Base-by-base conservation (phyloP, 352 stramenopile species). In the Pythium myriotylum region DNA sequence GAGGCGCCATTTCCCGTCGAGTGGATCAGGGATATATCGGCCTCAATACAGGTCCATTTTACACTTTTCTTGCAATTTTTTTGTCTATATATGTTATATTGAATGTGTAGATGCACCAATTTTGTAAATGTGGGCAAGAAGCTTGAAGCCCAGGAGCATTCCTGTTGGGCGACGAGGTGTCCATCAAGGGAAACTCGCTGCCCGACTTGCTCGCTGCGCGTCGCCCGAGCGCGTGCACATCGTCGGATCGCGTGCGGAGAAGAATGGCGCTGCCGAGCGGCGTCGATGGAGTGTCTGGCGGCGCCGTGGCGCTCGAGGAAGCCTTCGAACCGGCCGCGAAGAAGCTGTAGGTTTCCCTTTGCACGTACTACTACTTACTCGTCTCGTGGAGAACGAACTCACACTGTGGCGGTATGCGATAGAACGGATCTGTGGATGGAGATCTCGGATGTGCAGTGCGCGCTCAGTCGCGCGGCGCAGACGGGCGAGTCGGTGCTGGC, bases 361-460 rank as follows among this genome's bases (percentile, higher is more conserved):
- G 14, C 14, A 3, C 33, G 6, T 20, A 26, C 41, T 32, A 2
- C 29, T n/a, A n/a, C n/a, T n/a, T n/a, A n/a, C n/a, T n/a, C n/a
- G n/a, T n/a, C n/a, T n/a, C n/a, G n/a, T n/a, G n/a, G n/a, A n/a
- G n/a, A n/a, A n/a, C n/a, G n/a, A n/a, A n/a, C n/a, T n/a, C n/a
- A n/a, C n/a, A n/a, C n/a, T n/a, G n/a, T n/a, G n/a, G n/a, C n/a
- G n/a, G n/a, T n/a, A n/a, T n/a, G 24, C 33, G 16, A 42, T 12
- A 65, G 57, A 8, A 33, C 20, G 13, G 33, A 26, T 3, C 13
- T 58, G 1, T 65, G n/a, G 47, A 58, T 65, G 57, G 29, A 45
- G 16, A 39, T 56, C 13, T 20, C 37, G 7, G 57, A 65, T 29
- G 19, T 51, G 4, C 9, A 26, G 6, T 29, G 52, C 19, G n/a